Base-by-base conservation (phyloP, 208 protist species). In the Acanthamoeba royreba region DNA sequence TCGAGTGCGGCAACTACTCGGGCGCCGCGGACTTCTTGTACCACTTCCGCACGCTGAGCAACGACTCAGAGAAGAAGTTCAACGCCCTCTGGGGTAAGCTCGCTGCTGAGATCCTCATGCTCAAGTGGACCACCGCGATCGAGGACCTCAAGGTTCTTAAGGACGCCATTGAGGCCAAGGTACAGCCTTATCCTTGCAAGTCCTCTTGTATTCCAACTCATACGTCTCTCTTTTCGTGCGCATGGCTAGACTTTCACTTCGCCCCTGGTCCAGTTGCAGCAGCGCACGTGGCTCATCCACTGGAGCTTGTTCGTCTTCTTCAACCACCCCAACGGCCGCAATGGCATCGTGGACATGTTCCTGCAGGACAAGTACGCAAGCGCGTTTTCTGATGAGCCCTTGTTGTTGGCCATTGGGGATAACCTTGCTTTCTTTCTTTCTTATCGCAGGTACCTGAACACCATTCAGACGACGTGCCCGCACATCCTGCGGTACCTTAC, bases 261-360 rank as follows among this genome's bases (percentile, higher is more conserved):
- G n/a, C 91, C 93, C 31, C 40, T 96, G 13, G 53, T 95, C 69
- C 94, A 95, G 95, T 93, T 98, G n/a, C 94, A 97, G 31, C 97
- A 97, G 93, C 95, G 97, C 61, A 94, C 95, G 33, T 98, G 97
- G 97, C 94, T 98, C 33, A 92, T 98, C 42, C 96, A 98, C 93
- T 97, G 97, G 96, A 53, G 92, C 43, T 92, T 98, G 28, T 98
- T 97, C 94, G 94, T 98, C 11, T 96, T 96, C 88, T 97, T 97
- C 93, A 97, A 97, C 93, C 93, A 96, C 93, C 35, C 83, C 40
- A 95, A 96, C 55, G 96, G 94, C 8, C 94, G 94, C 49, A 94
- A 94, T 33, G 74, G 45, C 40, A 85, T 98, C 42, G 74, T 97
- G 17, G 96, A 98, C 58, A 89, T 96, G 15, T 95, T 97, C 61